Base-by-base conservation (phyloP, 148 eudicot genomes). In the Fallopia convolvulus region DNA sequence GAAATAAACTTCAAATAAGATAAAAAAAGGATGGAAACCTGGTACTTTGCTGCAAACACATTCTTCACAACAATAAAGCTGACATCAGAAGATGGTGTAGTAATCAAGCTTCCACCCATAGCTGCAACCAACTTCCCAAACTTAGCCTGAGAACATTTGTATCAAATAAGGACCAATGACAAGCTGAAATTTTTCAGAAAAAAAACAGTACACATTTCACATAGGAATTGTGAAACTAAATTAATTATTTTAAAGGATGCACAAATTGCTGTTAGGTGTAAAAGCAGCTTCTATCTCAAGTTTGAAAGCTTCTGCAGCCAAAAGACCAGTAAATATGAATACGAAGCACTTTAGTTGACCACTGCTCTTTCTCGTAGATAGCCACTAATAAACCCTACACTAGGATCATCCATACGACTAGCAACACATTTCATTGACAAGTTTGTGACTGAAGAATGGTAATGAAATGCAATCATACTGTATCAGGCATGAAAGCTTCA, bases 11-110 rank as follows among this genome's bases (percentile, higher is more conserved):
- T 61, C 7, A 70, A 77, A 81, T 63, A 79, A 50, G 66, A 42
- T n/a, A 49, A 26, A 52, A 13, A 36, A 39, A 56, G 60, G 66
- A 76, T n/a, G 68, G 48, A 30, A 80, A 96, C 99, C 99, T 93
- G 89, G 74, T 96, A 96, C 82, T 93, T 96, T 46, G 89, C 92
- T 86, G 98, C 93, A 82, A 83, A 77, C 77, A 96, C 99, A 86
- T 82, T 84, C 86, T 93, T 96, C 70, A 87, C 98, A 44, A 96
- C 84, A 40, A 96, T 90, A 89, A 96, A 96, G 84, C 84, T 96
- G 83, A 96, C 87, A 87, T 96, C 99, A 50, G 83, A 78, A 71
- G 99, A 91, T 74, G 91, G 50, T 83, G 79, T 93, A 66, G 85
- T 63, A 58, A 85, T 86, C 80, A 90, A 75, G 58, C 77, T 87